Conservation (phyloP, 75 land plant species). For the Picea glauca region DNA sequence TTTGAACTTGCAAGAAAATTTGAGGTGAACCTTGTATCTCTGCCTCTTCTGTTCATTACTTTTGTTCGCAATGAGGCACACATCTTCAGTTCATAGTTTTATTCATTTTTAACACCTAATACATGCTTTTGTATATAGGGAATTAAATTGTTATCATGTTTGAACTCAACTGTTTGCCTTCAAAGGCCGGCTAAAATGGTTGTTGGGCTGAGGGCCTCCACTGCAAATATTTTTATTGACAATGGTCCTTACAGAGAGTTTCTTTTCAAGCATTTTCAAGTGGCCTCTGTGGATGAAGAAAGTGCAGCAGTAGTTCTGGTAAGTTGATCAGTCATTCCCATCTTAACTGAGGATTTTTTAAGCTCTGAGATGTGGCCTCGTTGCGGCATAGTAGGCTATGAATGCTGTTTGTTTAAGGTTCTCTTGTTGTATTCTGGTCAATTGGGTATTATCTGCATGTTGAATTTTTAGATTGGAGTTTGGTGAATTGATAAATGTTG, state of each 20-base stretch:
- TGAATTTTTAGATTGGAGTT: not conserved
- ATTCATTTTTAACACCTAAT: too few relatives aligned
- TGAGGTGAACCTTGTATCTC: not conserved
- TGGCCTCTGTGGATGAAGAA: slow-evolving; percentile 27
- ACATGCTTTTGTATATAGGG: not conserved
- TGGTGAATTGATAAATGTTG: not conserved
- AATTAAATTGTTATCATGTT: slow-evolving; percentile 5
- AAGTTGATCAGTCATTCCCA: not conserved
- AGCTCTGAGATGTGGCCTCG: too few relatives aligned
- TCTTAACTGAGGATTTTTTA: too few relatives aligned
- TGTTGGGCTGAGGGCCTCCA: slow-evolving; percentile 21
- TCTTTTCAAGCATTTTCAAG: slow-evolving; percentile 13
- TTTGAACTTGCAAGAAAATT: not conserved
- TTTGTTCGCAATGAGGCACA: too few relatives aligned
- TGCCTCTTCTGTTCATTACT: not conserved
- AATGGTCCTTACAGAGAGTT: slow-evolving; percentile 35
- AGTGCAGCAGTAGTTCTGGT: slow-evolving; percentile 36
- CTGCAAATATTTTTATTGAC: slow-evolving; percentile 30
- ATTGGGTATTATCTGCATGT: not conserved
- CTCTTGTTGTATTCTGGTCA: not conserved
- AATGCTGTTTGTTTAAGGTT: not conserved
- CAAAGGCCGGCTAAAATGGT: slow-evolving; percentile 20
- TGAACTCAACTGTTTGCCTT: slow-evolving; percentile 12
- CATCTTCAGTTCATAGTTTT: too few relatives aligned
- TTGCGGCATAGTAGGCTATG: too few relatives aligned